Percentiles rank a stretch among this genome's conserved stretches.
Conservation (phyloP, 2,329 filamentous ascomycete species). For the Periconia macrospinosa region DNA sequence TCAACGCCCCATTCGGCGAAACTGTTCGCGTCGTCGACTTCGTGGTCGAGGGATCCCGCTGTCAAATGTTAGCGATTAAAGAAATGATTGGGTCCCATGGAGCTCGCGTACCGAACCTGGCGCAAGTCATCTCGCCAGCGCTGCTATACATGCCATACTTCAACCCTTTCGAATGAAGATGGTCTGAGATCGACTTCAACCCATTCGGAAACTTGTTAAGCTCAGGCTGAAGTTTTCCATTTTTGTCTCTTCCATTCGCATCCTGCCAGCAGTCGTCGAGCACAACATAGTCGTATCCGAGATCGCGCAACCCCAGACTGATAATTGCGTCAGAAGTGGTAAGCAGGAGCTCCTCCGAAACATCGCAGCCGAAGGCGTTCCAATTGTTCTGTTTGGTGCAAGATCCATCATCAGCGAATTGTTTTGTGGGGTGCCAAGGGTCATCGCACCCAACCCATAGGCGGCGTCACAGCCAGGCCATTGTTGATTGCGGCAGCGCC, state of each 20-base stretch:
- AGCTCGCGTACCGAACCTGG: constrained; percentile 45
- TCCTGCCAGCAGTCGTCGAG: constrained; percentile 61
- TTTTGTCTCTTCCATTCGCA: constrained; percentile 50
- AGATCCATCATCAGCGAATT: neutral
- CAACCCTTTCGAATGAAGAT: constrained; percentile 47
- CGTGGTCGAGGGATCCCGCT: constrained; percentile 34
- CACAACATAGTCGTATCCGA: constrained; percentile 54
- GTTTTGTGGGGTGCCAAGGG: neutral
- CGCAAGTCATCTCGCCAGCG: constrained; percentile 57
- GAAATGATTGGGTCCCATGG: neutral
- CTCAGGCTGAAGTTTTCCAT: constrained; percentile 26
- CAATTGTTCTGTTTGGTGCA: constrained; percentile 30
- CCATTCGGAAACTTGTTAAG: constrained; percentile 61
- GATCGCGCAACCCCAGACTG: constrained; percentile 27
- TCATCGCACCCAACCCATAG: constrained; percentile 39
- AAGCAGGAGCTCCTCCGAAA: constrained; percentile 30
- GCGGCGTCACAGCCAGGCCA: constrained; percentile 39
- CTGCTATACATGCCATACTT: constrained; percentile 67
- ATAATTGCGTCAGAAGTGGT: constrained; percentile 26
- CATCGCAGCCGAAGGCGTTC: constrained; percentile 46
- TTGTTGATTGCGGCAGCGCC: constrained; percentile 29
- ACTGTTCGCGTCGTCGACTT: constrained; percentile 27
- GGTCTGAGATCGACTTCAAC: constrained; percentile 56
- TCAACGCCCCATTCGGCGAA: constrained; percentile 38
- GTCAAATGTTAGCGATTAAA: neutral